phyloP scores from a whole-genome alignment of 306 rosid species.

The Vicia faba region DNA sequence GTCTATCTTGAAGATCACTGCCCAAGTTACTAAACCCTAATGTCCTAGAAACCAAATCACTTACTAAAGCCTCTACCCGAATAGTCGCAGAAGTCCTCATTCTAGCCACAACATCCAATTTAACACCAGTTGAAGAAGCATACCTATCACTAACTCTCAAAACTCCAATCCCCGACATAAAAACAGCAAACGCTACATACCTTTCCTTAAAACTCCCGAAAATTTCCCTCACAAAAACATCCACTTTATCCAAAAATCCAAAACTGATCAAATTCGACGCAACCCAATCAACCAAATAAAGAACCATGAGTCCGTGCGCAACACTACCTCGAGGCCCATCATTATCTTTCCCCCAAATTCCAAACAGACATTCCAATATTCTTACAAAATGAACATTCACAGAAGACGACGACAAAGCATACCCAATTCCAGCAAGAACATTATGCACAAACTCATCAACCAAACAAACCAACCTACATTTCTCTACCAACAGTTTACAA shows the following conservation, averaged over 20 bases:
- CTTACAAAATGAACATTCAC: constrained; percentile 47
- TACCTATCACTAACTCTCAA: constrained; percentile 56
- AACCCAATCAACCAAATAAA: constrained; percentile 81
- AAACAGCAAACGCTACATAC: constrained; percentile 60
- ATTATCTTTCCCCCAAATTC: constrained; percentile 60
- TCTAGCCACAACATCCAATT: constrained; percentile 39
- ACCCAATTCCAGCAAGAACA: constrained; percentile 84
- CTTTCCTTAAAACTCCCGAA: constrained; percentile 52
- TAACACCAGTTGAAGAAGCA: constrained; percentile 41
- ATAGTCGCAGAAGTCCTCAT: constrained; percentile 53
- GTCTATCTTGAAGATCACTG: constrained; percentile 41
- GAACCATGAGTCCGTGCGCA: constrained; percentile 70
- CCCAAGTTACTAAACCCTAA: constrained; percentile 25
- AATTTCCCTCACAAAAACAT: constrained; percentile 37
- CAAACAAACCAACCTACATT: constrained; percentile 47
- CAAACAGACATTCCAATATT: constrained; percentile 61
- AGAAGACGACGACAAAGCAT: constrained; percentile 65
- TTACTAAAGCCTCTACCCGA: constrained; percentile 55
- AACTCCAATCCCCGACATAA: constrained; percentile 82
- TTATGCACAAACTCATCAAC: constrained; percentile 50
- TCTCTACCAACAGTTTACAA: constrained; percentile 45
- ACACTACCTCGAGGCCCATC: constrained; percentile 55
- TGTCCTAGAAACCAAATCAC: constrained; percentile 46
- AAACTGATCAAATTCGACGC: constrained; percentile 55
- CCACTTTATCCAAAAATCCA: constrained; percentile 46